Base-by-base conservation (phyloP, 768 basidiomycete genomes). In the Pisolithus microcarpus region DNA sequence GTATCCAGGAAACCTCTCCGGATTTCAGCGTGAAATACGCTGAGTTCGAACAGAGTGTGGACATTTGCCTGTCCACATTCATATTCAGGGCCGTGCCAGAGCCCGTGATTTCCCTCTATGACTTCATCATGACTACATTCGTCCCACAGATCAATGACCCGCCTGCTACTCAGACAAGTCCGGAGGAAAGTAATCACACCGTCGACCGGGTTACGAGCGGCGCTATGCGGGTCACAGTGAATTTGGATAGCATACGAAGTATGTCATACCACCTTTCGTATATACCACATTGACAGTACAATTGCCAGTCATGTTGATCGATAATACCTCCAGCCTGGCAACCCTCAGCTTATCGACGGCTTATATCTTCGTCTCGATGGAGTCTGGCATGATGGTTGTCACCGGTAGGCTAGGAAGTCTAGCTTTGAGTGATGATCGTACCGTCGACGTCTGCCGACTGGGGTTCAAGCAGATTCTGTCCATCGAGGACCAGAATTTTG, bases 101-200 rank as follows among this genome's bases (percentile, higher is more conserved):
- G 61, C 93, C 95, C 11, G 84, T 97, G 39, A 72, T 99, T 36
- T 77, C 86, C 2, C 68, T 97, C 19, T 98, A 97, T 68, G 93
- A 98, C 70, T 97, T 95, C 71, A 81, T 99, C 67, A 94, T 99
- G 86, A 86, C 88, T 3, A 97, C 96, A 0, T 99, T 99, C 67
- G 88, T 91, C 9, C 81, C 86, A 8, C 62, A 43, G 37, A 49
- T 56, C 11, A 49, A 53, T 37, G 43, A 53, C 5, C 49, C 58
- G 11, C 43, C 38, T 18, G 50, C 51, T 21, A 38, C 48, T 6
- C 53, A 55, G 39, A 44, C 37, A 49, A 40, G 23, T 46, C 43
- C 30, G 16, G 62, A 60, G 45, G 38, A 56, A 30, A 30, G 16
- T 1, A 54, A 31, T 34, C 38, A 46, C 10, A 37, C 7, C 40